phyloP scores from a whole-genome alignment of 2,329 filamentous ascomycete genomes.

The Neonectria sp. region DNA sequence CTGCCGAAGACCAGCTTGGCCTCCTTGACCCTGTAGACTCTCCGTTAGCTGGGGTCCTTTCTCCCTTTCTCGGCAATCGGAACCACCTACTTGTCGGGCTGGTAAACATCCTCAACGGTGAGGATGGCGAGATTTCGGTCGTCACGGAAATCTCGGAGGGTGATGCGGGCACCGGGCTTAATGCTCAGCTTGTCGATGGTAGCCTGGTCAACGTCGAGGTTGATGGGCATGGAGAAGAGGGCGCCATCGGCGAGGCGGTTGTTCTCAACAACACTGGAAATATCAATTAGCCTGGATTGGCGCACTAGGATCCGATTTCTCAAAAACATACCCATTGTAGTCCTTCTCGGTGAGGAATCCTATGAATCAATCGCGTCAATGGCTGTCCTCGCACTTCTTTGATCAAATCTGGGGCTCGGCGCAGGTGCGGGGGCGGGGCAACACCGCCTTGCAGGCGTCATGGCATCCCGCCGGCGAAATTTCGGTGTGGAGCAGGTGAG shows the following conservation, averaged over 20 bases:
- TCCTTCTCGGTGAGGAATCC: constrained; percentile 98
- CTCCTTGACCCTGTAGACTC: constrained; percentile 78
- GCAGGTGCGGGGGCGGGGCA: constrained; percentile 46
- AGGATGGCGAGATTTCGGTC: constrained; percentile 97
- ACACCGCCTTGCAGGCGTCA: constrained; percentile 26
- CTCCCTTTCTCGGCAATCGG: background rate
- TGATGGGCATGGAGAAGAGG: constrained; percentile 98
- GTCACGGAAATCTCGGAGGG: constrained; percentile 95
- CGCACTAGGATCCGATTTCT: background rate
- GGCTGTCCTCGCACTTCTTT: constrained; percentile 20
- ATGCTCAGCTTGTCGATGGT: constrained; percentile 82
- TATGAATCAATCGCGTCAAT: constrained; percentile 55
- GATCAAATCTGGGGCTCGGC: constrained; percentile 30
- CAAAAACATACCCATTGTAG: constrained; percentile 83
- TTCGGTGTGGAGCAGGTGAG: constrained; percentile 25
- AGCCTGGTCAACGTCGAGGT: constrained; percentile 85
- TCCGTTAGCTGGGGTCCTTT: constrained; percentile 36
- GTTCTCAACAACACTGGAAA: constrained; percentile 84
- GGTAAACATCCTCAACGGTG: constrained; percentile 95
- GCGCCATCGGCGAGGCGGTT: constrained; percentile 89
- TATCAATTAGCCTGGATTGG: constrained; percentile 45
- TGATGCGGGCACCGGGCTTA: constrained; percentile 85
- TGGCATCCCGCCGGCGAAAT: constrained; percentile 35
- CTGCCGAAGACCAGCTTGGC: constrained; percentile 95
- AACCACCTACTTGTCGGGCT: constrained; percentile 87